A percentile compares a stretch with the other conserved stretches of the same genome.
Evolutionary conservation across 2,329 filamentous ascomycete genomes (phyloP).

Genomic region (Fusarium algeriense): DNA sequence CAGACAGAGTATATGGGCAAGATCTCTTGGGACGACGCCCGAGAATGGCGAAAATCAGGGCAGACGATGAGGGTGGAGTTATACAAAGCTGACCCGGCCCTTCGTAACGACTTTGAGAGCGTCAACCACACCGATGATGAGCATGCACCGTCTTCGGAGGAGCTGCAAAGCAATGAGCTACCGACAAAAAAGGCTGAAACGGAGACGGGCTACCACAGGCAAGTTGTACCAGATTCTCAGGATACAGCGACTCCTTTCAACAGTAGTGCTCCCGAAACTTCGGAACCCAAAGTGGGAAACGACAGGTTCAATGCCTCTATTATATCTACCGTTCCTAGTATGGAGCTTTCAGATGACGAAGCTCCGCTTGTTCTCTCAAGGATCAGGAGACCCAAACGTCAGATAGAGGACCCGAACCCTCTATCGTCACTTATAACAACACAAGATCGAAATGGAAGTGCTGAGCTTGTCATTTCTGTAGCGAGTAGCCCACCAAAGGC

Average conservation of each 20-base stretch:
- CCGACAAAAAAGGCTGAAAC: neutral
- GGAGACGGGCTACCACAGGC: neutral
- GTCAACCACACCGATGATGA: slow-evolving; percentile 11
- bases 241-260: slow-evolving; percentile 42
- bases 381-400: slow-evolving; percentile 8
- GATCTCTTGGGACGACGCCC: slow-evolving; percentile 47
- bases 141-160: neutral
- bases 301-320: neutral
- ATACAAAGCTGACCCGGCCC: slow-evolving; percentile 8
- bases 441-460: neutral
- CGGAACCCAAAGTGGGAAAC: neutral
- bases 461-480: neutral
- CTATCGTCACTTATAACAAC: neutral
- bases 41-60: slow-evolving; percentile 16
- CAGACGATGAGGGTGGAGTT: slow-evolving; percentile 31
- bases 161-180: neutral
- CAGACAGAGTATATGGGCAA: slow-evolving; percentile 49
- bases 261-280: slow-evolving; percentile 37
- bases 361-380: slow-evolving; percentile 47
- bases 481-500: neutral
- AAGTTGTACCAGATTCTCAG: slow-evolving; percentile 48
- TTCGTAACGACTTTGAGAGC: slow-evolving; percentile 19
- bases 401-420: neutral
- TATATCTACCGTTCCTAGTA: slow-evolving; percentile 19
- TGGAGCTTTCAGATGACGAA: slow-evolving; percentile 54